Conservation (phyloP, 2,329 filamentous ascomycete species). For the Sarocladium brachiariae region DNA sequence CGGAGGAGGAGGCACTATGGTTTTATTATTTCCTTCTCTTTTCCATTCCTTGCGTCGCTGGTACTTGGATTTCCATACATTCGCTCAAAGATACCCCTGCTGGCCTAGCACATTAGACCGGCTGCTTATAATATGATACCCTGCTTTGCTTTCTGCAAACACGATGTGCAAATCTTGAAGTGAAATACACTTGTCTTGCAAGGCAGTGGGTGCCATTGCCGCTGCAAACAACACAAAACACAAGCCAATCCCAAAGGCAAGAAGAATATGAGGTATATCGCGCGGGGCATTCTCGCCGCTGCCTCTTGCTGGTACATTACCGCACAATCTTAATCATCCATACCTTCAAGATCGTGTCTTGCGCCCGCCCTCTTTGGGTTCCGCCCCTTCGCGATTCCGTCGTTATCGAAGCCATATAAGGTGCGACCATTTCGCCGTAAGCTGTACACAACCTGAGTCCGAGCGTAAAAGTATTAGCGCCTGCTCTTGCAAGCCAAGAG, state of each 20-base stretch:
- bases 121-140: slow-evolving; percentile 10
- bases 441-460: slow-evolving; percentile 45
- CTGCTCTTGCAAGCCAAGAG: no score
- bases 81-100: slow-evolving; percentile 8
- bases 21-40: neutral
- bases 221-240: no score
- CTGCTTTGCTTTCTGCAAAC: neutral
- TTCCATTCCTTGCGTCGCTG: no score
- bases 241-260: no score
- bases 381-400: neutral
- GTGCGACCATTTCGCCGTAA: slow-evolving; percentile 42
- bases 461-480: neutral
- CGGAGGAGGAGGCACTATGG: no score
- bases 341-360: neutral
- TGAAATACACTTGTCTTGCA: no score
- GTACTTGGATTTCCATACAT: neutral
- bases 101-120: neutral
- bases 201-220: no score
- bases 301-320: no score
- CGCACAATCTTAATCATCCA: neutral
- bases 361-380: neutral
- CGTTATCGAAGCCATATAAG: slow-evolving; percentile 50
- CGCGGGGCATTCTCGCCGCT: no score
- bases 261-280: no score
- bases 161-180: no score